Conservation (phyloP, 345 rosid genomes). For the Anastatica hierochuntica region DNA sequence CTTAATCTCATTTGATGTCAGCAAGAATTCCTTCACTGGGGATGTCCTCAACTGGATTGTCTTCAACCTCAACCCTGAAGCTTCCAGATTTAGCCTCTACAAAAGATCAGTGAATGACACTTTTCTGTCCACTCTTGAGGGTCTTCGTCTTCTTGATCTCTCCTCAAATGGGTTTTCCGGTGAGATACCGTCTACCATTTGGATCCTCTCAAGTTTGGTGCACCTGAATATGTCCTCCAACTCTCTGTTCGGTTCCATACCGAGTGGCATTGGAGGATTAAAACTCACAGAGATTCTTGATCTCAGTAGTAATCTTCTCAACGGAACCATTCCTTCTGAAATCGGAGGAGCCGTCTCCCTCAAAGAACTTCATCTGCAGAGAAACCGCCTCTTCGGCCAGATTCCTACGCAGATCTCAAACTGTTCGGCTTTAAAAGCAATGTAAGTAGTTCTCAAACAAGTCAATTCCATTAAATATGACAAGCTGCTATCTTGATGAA, state of each 20-base stretch:
- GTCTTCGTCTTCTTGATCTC: conserved; percentile 52
- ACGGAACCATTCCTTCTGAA: conserved; percentile 61
- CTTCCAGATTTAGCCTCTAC: no score
- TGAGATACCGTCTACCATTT: conserved; percentile 43
- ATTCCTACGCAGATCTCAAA: conserved; percentile 50
- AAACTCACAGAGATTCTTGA: conserved; percentile 43
- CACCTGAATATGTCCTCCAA: conserved; percentile 63
- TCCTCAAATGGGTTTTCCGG: conserved; percentile 69
- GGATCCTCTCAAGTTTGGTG: conserved; percentile 44
- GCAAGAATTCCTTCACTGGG: conserved; percentile 59
- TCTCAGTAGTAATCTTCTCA: conserved; percentile 54
- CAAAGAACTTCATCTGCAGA: conserved; percentile 47
- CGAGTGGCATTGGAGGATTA: conserved; percentile 44
- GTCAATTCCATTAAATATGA: no score
- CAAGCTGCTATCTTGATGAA: no score
- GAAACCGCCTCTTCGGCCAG: conserved; percentile 56
- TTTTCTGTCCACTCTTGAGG: conserved; percentile 19
- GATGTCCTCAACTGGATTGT: conserved; percentile 45
- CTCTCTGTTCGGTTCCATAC: conserved; percentile 52
- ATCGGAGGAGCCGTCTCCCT: conserved; percentile 59
- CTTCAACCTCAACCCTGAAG: conserved; percentile 28
- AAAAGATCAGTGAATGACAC: conserved; percentile 21
- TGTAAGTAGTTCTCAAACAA: conserved; percentile 47
- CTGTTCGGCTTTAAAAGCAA: conserved; percentile 46
- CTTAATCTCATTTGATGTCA: conserved; percentile 56